A percentile compares a stretch with the other conserved stretches of the same genome.
phyloP scores from a whole-genome alignment of 2,329 filamentous ascomycete genomes.

The Diaporthe citri region DNA sequence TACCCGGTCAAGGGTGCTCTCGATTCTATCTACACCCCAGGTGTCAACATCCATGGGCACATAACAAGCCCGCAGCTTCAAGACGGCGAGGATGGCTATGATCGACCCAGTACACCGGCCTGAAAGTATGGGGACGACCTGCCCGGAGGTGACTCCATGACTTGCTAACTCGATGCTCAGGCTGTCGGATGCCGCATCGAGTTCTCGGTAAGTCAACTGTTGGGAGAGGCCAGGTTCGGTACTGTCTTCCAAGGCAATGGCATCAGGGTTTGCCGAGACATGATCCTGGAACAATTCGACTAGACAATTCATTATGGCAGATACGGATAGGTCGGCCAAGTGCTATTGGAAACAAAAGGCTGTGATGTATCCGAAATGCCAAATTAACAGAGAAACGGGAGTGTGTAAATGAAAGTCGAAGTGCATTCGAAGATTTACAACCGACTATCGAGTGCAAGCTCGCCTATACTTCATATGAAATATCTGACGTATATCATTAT shows the following conservation, averaged over 20 bases:
- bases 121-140: not conserved
- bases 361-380: not conserved
- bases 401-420: not conserved
- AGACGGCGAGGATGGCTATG: not conserved
- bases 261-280: not conserved
- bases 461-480: not conserved
- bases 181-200: not conserved
- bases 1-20: not conserved
- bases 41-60: conserved; percentile 14
- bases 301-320: not conserved
- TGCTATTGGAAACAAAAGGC: not conserved
- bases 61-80: conserved; percentile 3
- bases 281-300: not conserved
- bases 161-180: not conserved
- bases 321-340: not conserved
- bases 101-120: not conserved
- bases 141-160: not conserved
- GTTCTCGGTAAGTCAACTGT: not conserved
- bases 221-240: not conserved
- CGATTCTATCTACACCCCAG: not conserved
- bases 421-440: too few relatives aligned
- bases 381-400: not conserved
- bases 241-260: conserved; percentile 2
- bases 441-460: too few relatives aligned
- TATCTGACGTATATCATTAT: not conserved